Evolutionary conservation across 306 rosid species (phyloP), one percentile per base, ranked within the genome.

Genomic region (Vicia faba): DNA sequence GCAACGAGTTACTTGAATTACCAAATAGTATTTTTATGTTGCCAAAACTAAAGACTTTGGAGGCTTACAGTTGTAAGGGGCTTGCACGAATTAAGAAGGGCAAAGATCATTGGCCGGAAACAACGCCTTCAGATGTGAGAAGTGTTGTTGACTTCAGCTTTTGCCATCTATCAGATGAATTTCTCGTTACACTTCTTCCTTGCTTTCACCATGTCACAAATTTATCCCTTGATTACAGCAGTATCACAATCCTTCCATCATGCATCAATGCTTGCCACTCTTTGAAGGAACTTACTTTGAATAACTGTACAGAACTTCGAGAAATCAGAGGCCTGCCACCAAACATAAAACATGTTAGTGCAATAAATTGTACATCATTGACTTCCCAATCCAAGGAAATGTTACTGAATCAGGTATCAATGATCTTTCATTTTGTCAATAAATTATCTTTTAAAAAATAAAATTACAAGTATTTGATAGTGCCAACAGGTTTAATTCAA

Each of bases 401-500:
- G 58, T 51, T 51, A 23, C 2, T 49, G 28, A 19, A 49, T 8
- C 7, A 51, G 33, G 58, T 51, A 20, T 20, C 14, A 23, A n/a
- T n/a, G 20, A 11, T 51, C 14, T 51, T 0, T 20, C 10, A 51
- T 5, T 2, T 20, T 4, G 20, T 20, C 33, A 20, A 49, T 3
- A 49, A 16, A 0, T 49, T 49, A 8, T 16, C 5, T 8, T 3
- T 49, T 49, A 49, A 49, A 15, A 48, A 5, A 26, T 26, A 0
- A 38, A 38, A 38, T 8, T 38, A 38, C 9, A 38, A 9, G 12
- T 9, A 38, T 74, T 93, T 96, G 3, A 9, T 38, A 7, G 43
- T 38, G 43, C 44, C 11, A 10, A 39, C 1, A 10, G 12, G 44
- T 39, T 39, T 10, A 39, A 39, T 10, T 39, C 13, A 39, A 26